Evolutionary conservation across 257 asterid genomes (phyloP), one percentile per base, ranked within the genome.

Genomic region (Rhazya stricta): DNA sequence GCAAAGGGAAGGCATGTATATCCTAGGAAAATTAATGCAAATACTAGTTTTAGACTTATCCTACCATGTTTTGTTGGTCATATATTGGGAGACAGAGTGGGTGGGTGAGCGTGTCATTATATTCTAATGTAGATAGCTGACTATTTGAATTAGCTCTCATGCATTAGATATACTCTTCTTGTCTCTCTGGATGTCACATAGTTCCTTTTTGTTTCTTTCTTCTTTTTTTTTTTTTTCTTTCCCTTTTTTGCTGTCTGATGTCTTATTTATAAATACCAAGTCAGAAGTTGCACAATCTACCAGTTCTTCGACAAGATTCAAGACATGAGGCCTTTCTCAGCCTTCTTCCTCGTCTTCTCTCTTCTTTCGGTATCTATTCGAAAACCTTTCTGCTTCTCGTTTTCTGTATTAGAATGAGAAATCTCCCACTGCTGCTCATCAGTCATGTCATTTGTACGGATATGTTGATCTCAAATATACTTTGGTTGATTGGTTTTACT

Each of bases 201-300:
- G 10, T 25, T n/a, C n/a, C n/a, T n/a, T n/a, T n/a, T n/a, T n/a
- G n/a, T n/a, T n/a, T n/a, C n/a, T n/a, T n/a, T n/a, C n/a, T n/a
- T n/a, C n/a, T n/a, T n/a, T n/a, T n/a, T n/a, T n/a, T n/a, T n/a
- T n/a, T n/a, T n/a, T 53, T 39, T 67, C 23, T 67, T 60, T 30
- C 2, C 36, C 8, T 61, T 11, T 29, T 34, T 8, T 39, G 74
- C n/a, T n/a, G 79, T 67, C 67, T 30, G 11, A 32, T 27, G 4
- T 74, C 71, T 39, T 71, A 77, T 77, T 39, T 71, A 77, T 77
- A 78, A 78, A 56, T 78, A 63, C 57, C 54, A 67, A 21, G 48
- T 23, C 71, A 13, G 32, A 34, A 79, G 37, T 60, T 53, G 66
- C 66, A 42, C 29, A 30, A 36, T 51, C 62, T 50, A 16, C 45